Base-by-base conservation (phyloP, 164 flowering plant species). In the Nelumbo lutea region DNA sequence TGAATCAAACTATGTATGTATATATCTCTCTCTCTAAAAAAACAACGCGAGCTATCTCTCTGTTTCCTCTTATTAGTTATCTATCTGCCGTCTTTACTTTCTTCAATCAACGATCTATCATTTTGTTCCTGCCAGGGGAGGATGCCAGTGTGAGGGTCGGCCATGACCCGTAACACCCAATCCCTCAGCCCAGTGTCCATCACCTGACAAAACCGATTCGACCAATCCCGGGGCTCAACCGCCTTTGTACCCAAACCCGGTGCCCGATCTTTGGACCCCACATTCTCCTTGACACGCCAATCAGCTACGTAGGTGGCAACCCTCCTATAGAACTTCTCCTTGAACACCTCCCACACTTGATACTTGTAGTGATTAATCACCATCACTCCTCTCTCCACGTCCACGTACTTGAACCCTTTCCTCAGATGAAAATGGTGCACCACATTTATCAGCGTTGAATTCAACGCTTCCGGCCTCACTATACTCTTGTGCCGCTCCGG, bases 341-440 rank as follows among this genome's bases (percentile, higher is more conserved):
- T 86, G 62, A 93, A 93, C 64, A 85, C 90, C 6, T 88, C 95
- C 98, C 98, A 93, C 8, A 86, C 98, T 70, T 93, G 98, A 69
- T 86, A 93, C 83, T 93, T 93, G 67, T 90, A 93, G 70, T 93
- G 98, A 65, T 90, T 93, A 3, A 93, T 82, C 60, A 83, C 86
- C 84, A 86, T 52, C 43, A 67, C 52, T 0, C 78, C 69, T 51
- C 67, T 67, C 2, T 78, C 76, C 73, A 82, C 66, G 53, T 85
- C 78, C 67, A 81, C 73, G 15, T 47, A 75, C 46, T 40, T 46
- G 42, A 67, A 83, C 1, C 87, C 91, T 1, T 81, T 65, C 40
- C 68, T 75, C 46, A 93, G 46, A 52, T 86, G 86, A 69, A 93
- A 93, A 80, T 90, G 98, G 75, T 93, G 98, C 71, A 93, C 96